Conservation (phyloP, 1,284 basidiomycete genomes). For the Ustilago bromivora region DNA sequence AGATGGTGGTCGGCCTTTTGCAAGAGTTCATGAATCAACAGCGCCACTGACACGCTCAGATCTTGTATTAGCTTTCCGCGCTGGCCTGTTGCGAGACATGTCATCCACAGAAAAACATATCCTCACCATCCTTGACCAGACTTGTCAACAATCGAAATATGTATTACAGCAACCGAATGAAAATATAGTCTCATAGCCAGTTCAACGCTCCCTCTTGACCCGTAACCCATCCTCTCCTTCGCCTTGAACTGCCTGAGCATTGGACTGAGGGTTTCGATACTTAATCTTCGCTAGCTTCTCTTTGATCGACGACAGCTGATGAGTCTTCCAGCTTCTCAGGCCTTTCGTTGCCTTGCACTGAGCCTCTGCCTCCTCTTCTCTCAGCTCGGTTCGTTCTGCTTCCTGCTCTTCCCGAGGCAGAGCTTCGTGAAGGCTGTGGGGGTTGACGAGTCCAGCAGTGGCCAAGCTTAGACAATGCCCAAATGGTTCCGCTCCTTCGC, state of each 20-base stretch:
- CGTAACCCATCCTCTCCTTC: neutral
- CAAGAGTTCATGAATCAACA: conserved; percentile 16
- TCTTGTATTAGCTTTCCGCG: neutral
- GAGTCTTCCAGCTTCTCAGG: conserved; percentile 26
- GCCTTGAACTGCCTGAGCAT: neutral
- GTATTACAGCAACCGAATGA: neutral
- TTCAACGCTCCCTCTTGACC: neutral
- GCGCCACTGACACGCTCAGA: neutral
- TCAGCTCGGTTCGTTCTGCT: neutral
- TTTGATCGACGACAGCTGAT: conserved; percentile 20
- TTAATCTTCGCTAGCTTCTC: conserved; percentile 21
- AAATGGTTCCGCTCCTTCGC: neutral
- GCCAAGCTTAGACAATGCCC: neutral
- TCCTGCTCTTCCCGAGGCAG: neutral
- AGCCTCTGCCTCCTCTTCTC: neutral
- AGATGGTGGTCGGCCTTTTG: conserved; percentile 20
- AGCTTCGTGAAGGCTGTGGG: neutral
- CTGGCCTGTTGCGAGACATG: too few species aligned
- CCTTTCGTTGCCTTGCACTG: neutral
- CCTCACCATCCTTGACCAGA: too few species aligned
- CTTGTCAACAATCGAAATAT: neutral
- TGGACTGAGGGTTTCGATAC: neutral
- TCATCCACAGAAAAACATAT: too few species aligned
- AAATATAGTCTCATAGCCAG: neutral
- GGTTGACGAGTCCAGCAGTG: neutral